Conservation (phyloP, 2,329 filamentous ascomycete genomes). For the Tolypocladium endophyticum region DNA sequence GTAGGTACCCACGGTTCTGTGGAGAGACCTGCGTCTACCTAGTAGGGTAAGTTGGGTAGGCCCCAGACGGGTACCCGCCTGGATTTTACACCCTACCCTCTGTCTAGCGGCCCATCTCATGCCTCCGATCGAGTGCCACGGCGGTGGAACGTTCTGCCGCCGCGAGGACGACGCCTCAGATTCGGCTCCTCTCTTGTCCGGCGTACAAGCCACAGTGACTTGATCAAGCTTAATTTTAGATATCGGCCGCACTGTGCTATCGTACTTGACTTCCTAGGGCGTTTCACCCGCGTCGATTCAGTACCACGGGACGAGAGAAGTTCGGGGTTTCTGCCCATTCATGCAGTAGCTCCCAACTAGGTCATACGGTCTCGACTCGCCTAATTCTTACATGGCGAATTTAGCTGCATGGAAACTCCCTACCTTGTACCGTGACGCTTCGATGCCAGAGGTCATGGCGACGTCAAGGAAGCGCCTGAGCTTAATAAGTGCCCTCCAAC, state of each 20-base stretch:
- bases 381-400: background rate
- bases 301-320: no score
- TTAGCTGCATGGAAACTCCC: background rate
- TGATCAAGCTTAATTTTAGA: background rate
- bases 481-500: background rate
- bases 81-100: no score
- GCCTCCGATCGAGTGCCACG: background rate
- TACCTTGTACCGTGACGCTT: background rate
- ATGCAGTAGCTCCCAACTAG: background rate
- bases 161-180: background rate
- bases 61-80: no score
- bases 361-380: background rate
- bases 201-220: background rate
- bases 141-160: background rate
- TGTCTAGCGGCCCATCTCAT: background rate
- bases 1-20: no score
- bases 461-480: background rate
- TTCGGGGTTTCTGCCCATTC: background rate
- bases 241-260: background rate
- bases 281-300: background rate
- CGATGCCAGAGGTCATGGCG: background rate
- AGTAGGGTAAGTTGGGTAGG: no score
- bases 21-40: no score
- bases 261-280: background rate
- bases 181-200: background rate